Evolutionary conservation across 306 rosid species (phyloP), one percentile per base, ranked within the genome.

Genomic region (Cyclanthera cordifolia): DNA sequence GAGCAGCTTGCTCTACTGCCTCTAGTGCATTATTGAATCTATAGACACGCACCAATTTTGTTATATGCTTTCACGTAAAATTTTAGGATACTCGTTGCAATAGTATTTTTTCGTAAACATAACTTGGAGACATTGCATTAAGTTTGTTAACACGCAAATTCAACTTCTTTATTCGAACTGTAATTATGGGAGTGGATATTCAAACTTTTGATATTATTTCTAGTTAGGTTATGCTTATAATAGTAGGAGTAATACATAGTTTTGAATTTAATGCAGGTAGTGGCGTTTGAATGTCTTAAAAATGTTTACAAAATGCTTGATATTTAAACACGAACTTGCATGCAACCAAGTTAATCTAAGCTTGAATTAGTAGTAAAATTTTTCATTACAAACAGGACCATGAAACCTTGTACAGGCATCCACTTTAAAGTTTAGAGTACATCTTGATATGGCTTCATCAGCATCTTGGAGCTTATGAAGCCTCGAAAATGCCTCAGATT

Each of bases 21-120:
- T 85, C 89, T 47, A 87, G 73, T 53, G 97, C 97, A 51, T 81
- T 85, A 21, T 92, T 91, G 52, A 92, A 81, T 80, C 97, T 92
- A 34, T 5, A 5, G 1, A 56, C 49, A 39, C 51, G 7, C 64
- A 67, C 11, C 53, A 56, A 68, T 15, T 41, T 30, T 57, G 9
- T 34, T 37, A 16, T n/a, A 3, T 11, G 7, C 14, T 14, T 56
- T 14, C 34, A 25, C 25, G 24, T 55, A 11, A 12, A 43, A 43
- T 10, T 43, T 43, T 11, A 56, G 24, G 20, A 15, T 56, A 14
- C 9, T 28, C 23, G 8, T 2, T 4, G 0, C 48, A 11, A 2
- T 1, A 3, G 15, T 3, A 2, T 1, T 43, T 4, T 2, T 43
- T 43, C n/a, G 48, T 2, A 43, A 43, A 11, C 4, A 15, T 1